Percentiles rank a stretch among this genome's conserved stretches.
phyloP scores from a whole-genome alignment of 1,284 basidiomycete species.

The Tremellales sp. region DNA sequence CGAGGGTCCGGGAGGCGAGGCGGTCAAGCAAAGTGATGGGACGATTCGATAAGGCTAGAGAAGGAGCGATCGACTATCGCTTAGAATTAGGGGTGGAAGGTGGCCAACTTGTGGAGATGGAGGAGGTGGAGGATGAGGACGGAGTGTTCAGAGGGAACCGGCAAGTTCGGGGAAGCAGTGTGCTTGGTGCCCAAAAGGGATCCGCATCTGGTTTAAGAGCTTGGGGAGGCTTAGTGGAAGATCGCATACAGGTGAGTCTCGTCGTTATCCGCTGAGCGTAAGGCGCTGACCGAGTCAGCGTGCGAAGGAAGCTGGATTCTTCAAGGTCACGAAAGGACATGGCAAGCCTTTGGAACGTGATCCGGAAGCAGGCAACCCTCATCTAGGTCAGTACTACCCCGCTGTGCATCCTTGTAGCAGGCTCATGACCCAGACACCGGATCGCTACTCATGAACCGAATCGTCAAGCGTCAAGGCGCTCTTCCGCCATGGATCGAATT shows the following conservation, averaged over 20 bases:
- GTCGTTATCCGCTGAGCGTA: neutral
- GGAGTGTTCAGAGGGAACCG: constrained; percentile 53
- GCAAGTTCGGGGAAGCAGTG: constrained; percentile 48
- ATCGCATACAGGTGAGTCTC: constrained; percentile 64
- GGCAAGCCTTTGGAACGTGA: constrained; percentile 65
- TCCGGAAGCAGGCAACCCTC: constrained; percentile 71
- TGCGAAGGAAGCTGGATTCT: constrained; percentile 54
- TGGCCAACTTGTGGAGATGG: constrained; percentile 7
- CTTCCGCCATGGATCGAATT: constrained; percentile 89
- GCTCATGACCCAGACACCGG: neutral
- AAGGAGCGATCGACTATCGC: constrained; percentile 71
- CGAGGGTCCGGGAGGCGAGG: constrained; percentile 55
- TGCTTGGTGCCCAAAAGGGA: constrained; percentile 39
- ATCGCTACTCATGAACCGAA: constrained; percentile 59
- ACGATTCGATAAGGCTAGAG: constrained; percentile 62
- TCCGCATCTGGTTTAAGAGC: constrained; percentile 58
- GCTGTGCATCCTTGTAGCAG: neutral
- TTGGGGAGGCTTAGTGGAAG: constrained; percentile 71
- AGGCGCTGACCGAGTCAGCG: constrained; percentile 1
- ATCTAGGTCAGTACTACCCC: constrained; percentile 52
- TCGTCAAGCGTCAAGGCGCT: constrained; percentile 76
- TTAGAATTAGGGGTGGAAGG: constrained; percentile 41
- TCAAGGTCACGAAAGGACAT: constrained; percentile 66
- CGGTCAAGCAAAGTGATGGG: constrained; percentile 57
- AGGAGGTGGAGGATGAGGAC: constrained; percentile 58